Conservation (phyloP, 768 basidiomycete species). For the Mycena vulgaris region DNA sequence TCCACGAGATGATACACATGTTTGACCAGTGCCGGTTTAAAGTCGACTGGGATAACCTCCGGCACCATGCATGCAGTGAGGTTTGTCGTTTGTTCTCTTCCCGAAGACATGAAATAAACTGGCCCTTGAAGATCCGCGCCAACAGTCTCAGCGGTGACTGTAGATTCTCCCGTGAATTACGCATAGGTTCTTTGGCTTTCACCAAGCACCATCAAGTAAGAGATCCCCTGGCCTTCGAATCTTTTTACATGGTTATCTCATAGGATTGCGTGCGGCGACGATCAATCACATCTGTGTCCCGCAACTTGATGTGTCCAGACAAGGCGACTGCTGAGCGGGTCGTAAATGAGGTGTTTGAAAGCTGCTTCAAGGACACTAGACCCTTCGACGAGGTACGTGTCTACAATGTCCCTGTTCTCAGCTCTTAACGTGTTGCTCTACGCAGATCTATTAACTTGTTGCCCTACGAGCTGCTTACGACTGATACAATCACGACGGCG, state of each 20-base stretch:
- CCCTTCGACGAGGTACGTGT: slow-evolving; percentile 93
- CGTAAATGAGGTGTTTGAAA: slow-evolving; percentile 98
- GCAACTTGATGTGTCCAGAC: slow-evolving; percentile 86
- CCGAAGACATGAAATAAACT: slow-evolving; percentile 1
- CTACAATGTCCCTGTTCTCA: not conserved
- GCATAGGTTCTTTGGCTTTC: slow-evolving; percentile 83
- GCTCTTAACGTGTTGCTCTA: not conserved
- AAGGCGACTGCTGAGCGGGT: slow-evolving; percentile 85
- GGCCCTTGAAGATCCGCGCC: slow-evolving; percentile 84
- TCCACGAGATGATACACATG: slow-evolving; percentile 95
- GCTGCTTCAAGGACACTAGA: slow-evolving; percentile 94
- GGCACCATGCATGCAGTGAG: slow-evolving; percentile 98
- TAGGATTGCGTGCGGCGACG: slow-evolving; percentile 93
- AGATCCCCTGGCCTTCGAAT: slow-evolving; percentile 29
- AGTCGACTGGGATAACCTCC: slow-evolving; percentile 90
- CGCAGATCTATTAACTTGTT: slow-evolving; percentile 37
- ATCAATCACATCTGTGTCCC: slow-evolving; percentile 84
- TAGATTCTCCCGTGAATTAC: slow-evolving; percentile 85
- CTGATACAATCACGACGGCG: no score
- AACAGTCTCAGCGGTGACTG: slow-evolving; percentile 97
- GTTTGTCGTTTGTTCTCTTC: slow-evolving; percentile 61
- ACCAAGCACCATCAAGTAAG: slow-evolving; percentile 95
- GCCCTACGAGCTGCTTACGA: no score
- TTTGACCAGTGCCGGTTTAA: slow-evolving; percentile 97
- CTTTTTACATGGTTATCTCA: slow-evolving; percentile 29